A percentile compares a stretch with the other conserved stretches of the same genome.
phyloP scores from a whole-genome alignment of 352 stramenopile species.

The Blastocystis sp. region DNA sequence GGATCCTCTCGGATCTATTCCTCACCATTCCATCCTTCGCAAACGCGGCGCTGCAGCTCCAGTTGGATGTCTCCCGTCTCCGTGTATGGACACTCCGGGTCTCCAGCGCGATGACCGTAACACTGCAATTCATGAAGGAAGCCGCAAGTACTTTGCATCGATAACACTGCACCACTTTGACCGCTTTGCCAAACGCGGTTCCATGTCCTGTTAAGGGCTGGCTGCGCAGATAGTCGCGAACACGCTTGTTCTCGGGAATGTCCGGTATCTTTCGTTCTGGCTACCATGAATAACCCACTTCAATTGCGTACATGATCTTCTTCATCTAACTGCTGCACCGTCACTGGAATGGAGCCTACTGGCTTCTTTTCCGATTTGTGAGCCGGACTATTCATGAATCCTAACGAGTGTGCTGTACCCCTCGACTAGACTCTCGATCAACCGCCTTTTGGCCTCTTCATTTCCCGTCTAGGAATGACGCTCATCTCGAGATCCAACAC shows the following conservation, averaged over 20 bases:
- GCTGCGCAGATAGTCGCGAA: slow-evolving; percentile 47
- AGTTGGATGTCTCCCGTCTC: slow-evolving; percentile 31
- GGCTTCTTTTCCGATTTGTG: not conserved
- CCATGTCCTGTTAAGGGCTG: slow-evolving; percentile 44
- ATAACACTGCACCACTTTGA: slow-evolving; percentile 57
- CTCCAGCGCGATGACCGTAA: slow-evolving; percentile 59
- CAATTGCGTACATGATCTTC: slow-evolving; percentile 36
- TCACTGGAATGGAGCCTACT: not conserved
- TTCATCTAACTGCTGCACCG: slow-evolving; percentile 42
- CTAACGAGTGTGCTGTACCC: not conserved
- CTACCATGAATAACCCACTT: not conserved
- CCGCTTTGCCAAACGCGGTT: slow-evolving; percentile 41
- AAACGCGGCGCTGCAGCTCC: slow-evolving; percentile 36
- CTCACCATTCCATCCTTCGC: not conserved
- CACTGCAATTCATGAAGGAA: not conserved
- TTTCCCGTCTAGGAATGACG: not conserved
- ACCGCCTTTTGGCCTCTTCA: not conserved
- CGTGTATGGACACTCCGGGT: slow-evolving; percentile 58
- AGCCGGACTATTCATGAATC: not conserved
- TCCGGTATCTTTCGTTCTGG: slow-evolving; percentile 53
- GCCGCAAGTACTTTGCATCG: slow-evolving; percentile 34
- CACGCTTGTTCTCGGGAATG: slow-evolving; percentile 63
- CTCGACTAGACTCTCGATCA: not conserved
- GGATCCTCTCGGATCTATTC: slow-evolving; percentile 50
- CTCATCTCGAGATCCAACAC: not conserved